Conservation (phyloP, 1,284 basidiomycete species). For the Sanghuangporus baumii region DNA sequence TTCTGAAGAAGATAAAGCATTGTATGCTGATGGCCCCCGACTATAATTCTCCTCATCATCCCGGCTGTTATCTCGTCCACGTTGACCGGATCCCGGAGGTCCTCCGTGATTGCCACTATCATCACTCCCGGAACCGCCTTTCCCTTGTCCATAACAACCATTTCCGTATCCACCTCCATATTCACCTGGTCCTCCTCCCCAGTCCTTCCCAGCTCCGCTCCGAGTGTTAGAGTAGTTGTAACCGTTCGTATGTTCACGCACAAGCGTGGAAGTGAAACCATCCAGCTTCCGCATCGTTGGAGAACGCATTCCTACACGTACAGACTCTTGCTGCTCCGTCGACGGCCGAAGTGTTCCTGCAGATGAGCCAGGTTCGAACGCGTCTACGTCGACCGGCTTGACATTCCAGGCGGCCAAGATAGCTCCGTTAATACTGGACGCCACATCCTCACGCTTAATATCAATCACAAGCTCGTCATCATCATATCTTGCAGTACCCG, state of each 20-base stretch:
- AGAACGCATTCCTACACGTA: neutral
- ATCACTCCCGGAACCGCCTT: conserved; percentile 13
- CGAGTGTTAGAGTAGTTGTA: conserved; percentile 7
- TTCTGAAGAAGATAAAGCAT: conserved; percentile 6
- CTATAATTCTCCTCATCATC: neutral
- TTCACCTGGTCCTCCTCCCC: neutral
- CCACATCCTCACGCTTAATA: neutral
- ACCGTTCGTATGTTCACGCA: conserved; percentile 5
- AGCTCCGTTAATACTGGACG: neutral
- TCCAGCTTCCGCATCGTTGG: neutral
- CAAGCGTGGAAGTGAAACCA: neutral
- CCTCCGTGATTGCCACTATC: neutral
- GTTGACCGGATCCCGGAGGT: neutral
- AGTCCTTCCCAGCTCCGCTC: conserved; percentile 7
- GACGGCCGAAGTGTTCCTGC: conserved; percentile 8
- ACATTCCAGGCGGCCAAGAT: conserved; percentile 1
- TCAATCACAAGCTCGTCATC: conserved; percentile 3
- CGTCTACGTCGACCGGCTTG: neutral
- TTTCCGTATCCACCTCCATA: neutral
- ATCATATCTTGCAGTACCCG: neutral
- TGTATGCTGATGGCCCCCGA: neutral
- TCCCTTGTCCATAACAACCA: neutral
- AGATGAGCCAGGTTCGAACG: conserved; percentile 15
- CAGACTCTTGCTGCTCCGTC: neutral
- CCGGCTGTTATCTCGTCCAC: conserved; percentile 5